Conservation (phyloP, 805 yeast genomes). For the Tetrapisispora nanseiensis region DNA sequence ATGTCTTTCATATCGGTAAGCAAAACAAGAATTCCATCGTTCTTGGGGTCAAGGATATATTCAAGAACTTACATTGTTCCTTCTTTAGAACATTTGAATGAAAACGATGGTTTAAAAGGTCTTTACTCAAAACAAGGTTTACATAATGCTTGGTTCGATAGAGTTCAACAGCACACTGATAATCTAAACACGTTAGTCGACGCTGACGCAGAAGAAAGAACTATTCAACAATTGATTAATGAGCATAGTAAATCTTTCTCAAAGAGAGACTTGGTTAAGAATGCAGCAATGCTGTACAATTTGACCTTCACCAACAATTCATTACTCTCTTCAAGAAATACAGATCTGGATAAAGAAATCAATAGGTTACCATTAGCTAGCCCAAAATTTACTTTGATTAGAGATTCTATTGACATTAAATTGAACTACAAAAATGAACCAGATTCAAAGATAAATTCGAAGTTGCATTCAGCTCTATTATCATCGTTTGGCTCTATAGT, state of each 20-base stretch:
- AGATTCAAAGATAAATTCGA: slow-evolving; percentile 25
- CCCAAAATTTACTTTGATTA: slow-evolving; percentile 3
- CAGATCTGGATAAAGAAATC: no score
- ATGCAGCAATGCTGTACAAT: slow-evolving; percentile 34
- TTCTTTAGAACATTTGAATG: slow-evolving; percentile 17
- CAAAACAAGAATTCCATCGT: background rate
- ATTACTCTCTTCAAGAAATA: slow-evolving; percentile 12
- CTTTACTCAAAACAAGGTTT: slow-evolving; percentile 39
- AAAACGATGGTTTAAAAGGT: slow-evolving; percentile 38
- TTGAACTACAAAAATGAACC: slow-evolving; percentile 25
- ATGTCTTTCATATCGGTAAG: background rate
- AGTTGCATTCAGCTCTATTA: slow-evolving; percentile 39
- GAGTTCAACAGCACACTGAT: slow-evolving; percentile 32
- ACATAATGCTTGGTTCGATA: slow-evolving; percentile 42
- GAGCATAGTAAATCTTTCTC: slow-evolving; percentile 24
- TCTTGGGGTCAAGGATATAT: background rate
- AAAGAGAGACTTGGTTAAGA: slow-evolving; percentile 29
- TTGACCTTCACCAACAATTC: slow-evolving; percentile 30
- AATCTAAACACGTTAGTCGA: slow-evolving; percentile 30
- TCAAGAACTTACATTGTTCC: slow-evolving; percentile 14
- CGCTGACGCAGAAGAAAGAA: background rate
- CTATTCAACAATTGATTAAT: slow-evolving; percentile 13
- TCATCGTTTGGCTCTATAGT: slow-evolving; percentile 65
- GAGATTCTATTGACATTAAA: slow-evolving; percentile 31
- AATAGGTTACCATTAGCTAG: slow-evolving; percentile 18